Evolutionary conservation across 1,284 basidiomycete species (phyloP).

Genomic region (Agroathelia rolfsii): DNA sequence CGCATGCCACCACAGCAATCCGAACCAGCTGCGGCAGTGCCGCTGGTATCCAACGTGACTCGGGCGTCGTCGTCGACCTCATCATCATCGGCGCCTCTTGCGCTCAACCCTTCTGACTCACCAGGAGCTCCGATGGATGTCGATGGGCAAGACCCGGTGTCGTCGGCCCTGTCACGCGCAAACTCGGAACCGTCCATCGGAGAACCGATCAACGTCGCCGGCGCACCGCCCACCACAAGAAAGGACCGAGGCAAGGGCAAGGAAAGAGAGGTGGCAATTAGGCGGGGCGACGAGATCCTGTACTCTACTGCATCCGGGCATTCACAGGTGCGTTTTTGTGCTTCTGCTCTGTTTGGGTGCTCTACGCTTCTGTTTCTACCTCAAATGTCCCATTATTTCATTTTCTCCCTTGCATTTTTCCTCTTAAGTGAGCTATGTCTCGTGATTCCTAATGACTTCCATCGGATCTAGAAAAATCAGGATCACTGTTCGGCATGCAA

Average conservation of each 20-base stretch:
- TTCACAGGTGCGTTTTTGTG: constrained; percentile 27
- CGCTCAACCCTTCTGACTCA: constrained; percentile 36
- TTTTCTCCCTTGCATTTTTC: constrained; percentile 13
- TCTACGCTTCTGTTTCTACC: constrained; percentile 10
- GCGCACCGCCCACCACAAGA: constrained; percentile 17
- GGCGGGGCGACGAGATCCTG: constrained; percentile 47
- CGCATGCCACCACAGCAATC: constrained; percentile 61
- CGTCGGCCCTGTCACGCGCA: constrained; percentile 42
- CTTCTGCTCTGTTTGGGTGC: constrained; percentile 17
- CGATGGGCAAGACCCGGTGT: constrained; percentile 30
- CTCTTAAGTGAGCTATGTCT: constrained; percentile 33
- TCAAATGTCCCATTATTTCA: constrained; percentile 4
- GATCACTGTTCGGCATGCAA: constrained; percentile 92
- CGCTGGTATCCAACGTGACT: constrained; percentile 21
- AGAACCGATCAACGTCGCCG: constrained; percentile 20
- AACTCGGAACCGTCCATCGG: constrained; percentile 44
- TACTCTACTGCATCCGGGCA: constrained; percentile 39
- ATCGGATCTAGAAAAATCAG: no score
- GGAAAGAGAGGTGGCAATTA: constrained; percentile 44
- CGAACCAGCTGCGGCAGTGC: constrained; percentile 37
- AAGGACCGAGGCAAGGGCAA: constrained; percentile 58
- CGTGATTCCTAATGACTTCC: no score
- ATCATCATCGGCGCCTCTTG: constrained; percentile 25
- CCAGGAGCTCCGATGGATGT: constrained; percentile 27
- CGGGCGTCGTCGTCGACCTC: constrained; percentile 29